Base-by-base conservation (phyloP, 2,329 filamentous ascomycete genomes). In the Neofusicoccum cordaticola region DNA sequence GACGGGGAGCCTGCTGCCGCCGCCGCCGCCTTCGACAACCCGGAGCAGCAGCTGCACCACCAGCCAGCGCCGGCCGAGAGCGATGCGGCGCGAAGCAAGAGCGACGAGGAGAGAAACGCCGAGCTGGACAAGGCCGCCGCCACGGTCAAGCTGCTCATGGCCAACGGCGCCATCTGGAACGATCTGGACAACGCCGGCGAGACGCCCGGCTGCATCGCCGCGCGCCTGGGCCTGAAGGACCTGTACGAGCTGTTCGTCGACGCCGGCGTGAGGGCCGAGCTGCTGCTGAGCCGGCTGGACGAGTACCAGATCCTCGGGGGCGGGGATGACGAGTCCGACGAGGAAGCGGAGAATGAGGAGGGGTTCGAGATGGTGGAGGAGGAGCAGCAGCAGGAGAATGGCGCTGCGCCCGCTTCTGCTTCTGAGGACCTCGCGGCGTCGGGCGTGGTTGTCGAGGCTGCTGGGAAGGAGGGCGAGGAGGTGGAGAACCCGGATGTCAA, bases 141-240 rank as follows among this genome's bases (percentile, higher is more conserved):
- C 61, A 89, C 89, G 0, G 81, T 97, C 4, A 85, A 86, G 69
- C 86, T 95, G 72, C 83, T 98, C 7, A 87, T 98, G 66, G 85
- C 93, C 72, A 90, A 90, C 70, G 95, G 95, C 37, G 95, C 92
- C 11, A 97, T 98, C 70, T 99, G 95, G 95, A 99, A 99, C 79
- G 93, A 97, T 75, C 82, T 98, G 64, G 92, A 98, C 76, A 80
- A 83, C 69, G 89, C 91, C 70, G 86, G 92, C 71, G 94, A 98
- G 82, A 98, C 95, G 2, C 93, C 95, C 0, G 95, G 93, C 7
- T 98, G 94, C 75, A 81, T 97, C 48, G 95, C 95, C 8, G 82
- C 84, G 34, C 75, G 86, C 51, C 69, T 97, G 27, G 89, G 90
- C 0, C 81, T 91, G 71, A 83, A 78, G 62, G 84, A 86, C 57